Evolutionary conservation across 495 filamentous ascomycete species (phyloP).

Genomic region (Neurospora tetraspora): DNA sequence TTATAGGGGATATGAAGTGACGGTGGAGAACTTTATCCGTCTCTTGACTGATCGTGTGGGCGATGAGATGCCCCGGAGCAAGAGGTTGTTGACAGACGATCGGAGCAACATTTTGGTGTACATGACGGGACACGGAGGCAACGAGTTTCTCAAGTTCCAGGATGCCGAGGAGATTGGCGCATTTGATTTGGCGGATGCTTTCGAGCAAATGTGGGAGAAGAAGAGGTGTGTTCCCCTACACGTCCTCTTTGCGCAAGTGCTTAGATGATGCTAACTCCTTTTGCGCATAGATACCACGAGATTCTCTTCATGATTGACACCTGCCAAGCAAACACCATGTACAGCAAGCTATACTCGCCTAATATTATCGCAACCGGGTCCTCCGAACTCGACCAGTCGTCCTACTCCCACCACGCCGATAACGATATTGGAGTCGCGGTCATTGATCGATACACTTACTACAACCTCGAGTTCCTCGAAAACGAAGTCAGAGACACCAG

Average conservation of each 20-base stretch:
- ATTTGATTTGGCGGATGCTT: constrained; percentile 93
- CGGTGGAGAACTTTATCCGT: constrained; percentile 96
- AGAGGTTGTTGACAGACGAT: constrained; percentile 82
- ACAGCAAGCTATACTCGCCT: constrained; percentile 91
- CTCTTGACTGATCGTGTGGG: constrained; percentile 87
- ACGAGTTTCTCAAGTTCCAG: constrained; percentile 97
- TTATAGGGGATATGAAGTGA: constrained; percentile 96
- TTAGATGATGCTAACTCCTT: not conserved
- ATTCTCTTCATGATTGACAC: constrained; percentile 99
- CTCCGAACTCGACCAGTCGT: constrained; percentile 85
- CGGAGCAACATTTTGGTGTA: constrained; percentile 95
- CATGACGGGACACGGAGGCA: constrained; percentile 98
- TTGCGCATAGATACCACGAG: constrained; percentile 61
- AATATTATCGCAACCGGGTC: constrained; percentile 95
- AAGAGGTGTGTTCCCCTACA: constrained; percentile 51
- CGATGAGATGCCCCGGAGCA: constrained; percentile 87
- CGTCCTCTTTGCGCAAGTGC: not conserved
- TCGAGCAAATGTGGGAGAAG: constrained; percentile 99
- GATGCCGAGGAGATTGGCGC: constrained; percentile 95
- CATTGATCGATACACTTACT: constrained; percentile 97
- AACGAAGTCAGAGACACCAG: constrained; percentile 72
- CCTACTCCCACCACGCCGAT: constrained; percentile 94
- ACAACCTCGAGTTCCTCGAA: constrained; percentile 95
- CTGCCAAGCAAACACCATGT: constrained; percentile 99
- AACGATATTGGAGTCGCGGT: constrained; percentile 94